Base-by-base conservation (phyloP, 495 filamentous ascomycete genomes). In the Podospora sp. region DNA sequence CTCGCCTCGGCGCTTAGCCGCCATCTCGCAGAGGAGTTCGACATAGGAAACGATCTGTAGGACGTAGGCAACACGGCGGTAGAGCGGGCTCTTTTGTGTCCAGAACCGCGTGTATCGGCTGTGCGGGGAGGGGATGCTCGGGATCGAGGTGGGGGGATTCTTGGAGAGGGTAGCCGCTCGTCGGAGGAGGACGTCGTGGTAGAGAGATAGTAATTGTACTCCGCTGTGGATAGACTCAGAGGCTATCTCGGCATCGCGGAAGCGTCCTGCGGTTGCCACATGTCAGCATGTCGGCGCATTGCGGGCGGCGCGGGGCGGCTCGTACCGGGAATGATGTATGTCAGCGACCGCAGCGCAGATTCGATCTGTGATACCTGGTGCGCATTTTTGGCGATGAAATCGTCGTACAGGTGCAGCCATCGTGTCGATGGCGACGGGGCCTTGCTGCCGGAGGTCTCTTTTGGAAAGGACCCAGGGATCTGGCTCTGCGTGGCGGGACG, bases 351-450 rank as follows among this genome's bases (percentile, higher is more conserved):
- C 73, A 99, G 81, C 18, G 92, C 92, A 51, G 91, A 94, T 81
- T 99, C 95, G 65, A 99, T 94, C 76, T 96, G 93, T 16, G 90
- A 89, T 62, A 99, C 92, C 24, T 94, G 91, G 76, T 91, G 89
- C 62, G 92, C 85, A 78, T 99, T 97, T 79, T 94, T 94, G 49
- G 91, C 92, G 80, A 99, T 93, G 78, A 97, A 97, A 65, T 94
- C 89, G 72, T 88, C 88, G 79, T 99, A 99, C 73, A 91, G 85
- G 60, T 85, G 81, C 33, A 96, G 78, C 90, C 88, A 94, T 78
- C 88, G 89, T 0, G 91, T 86, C 26, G 92, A 91, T 53, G 88
- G 78, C 9, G 86, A 74, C 20, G 71, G 26, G 6, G 65, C 29
- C 50, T 62, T 73, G 35, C 51, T 56, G 24, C 67, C 21, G 20